These are phyloP conservation scores for Priceomyces medius DNA, from an alignment of 805 yeast genomes.

Conservation along the genomic window DNA sequence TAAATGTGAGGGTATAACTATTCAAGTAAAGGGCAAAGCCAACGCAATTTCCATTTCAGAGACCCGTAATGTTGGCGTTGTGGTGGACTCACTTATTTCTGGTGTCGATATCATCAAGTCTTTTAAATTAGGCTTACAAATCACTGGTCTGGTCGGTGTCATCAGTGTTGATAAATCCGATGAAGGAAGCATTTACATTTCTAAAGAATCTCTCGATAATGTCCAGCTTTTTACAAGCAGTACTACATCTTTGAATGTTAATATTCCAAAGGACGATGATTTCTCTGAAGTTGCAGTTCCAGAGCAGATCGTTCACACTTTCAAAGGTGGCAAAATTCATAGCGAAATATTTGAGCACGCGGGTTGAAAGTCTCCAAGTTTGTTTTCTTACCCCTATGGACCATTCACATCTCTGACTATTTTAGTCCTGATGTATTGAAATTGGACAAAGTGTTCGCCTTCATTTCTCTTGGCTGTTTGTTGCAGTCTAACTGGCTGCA, in stretches of 20 bases:
- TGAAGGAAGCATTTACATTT: slow-evolving; percentile 77
- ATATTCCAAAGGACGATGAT: slow-evolving; percentile 74
- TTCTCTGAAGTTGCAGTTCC: slow-evolving; percentile 81
- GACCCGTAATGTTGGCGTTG: slow-evolving; percentile 69
- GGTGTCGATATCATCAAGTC: slow-evolving; percentile 88
- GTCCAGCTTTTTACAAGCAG: slow-evolving; percentile 74
- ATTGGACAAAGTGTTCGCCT: no score
- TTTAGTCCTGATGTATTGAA: no score
- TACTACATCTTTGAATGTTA: slow-evolving; percentile 81
- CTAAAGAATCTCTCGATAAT: slow-evolving; percentile 65
- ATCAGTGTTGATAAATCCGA: slow-evolving; percentile 87
- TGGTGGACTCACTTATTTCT: slow-evolving; percentile 80
- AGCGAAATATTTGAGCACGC: slow-evolving; percentile 81
- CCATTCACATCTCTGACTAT: no score
- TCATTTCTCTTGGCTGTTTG: no score
- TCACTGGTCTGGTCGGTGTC: slow-evolving; percentile 78
- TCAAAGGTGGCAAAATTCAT: slow-evolving; percentile 59
- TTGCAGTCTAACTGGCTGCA: slow-evolving; percentile 1
- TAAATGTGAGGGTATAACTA: slow-evolving; percentile 66
- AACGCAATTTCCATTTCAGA: slow-evolving; percentile 82
- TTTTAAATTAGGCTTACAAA: slow-evolving; percentile 77
- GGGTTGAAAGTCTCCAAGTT: no score
- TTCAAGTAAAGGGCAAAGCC: slow-evolving; percentile 87
- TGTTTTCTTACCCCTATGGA: no score
- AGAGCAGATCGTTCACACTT: slow-evolving; percentile 82